Base-by-base conservation (phyloP, 306 rosid species). In the Lagenaria siceraria region DNA sequence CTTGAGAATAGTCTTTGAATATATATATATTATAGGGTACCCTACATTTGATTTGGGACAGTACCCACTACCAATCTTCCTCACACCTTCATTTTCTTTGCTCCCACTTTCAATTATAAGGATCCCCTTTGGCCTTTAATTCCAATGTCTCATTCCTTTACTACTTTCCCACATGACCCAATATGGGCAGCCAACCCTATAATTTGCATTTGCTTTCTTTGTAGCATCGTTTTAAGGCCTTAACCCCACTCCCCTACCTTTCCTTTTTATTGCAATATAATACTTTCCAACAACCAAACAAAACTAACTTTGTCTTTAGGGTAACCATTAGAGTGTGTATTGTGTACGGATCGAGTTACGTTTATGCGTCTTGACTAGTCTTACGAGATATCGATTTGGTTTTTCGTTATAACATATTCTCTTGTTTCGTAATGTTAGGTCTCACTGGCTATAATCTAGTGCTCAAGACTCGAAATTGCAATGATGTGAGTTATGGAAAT, bases 91-190 rank as follows among this genome's bases (percentile, higher is more conserved):
- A 0, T 18, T 63, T 63, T 1, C 33, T 31, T 33, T 3, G 68
- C 43, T 3, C 69, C 69, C 69, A 62, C 69, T 8, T 62, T 62
- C 25, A 63, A 63, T 33, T 63, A 63, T 63, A 63, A 18, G 48
- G 36, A 64, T 19, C 19, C 66, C 48, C 17, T 65, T 65, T 19
- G 49, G 29, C 73, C 27, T 65, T 65, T 36, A 65, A 65, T 65
- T 65, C 10, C 9, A 6, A 36, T 65, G 73, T 65, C 73, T 65
- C 73, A n/a, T 2, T 36, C 18, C 73, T 38, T 36, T 21, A n/a
- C 51, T n/a, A 38, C 73, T 65, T 21, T 65, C 73, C 73, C 73
- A 65, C 73, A 65, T 65, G 73, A 40, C 73, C 73, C 51, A 19
- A 36, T 65, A 65, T 40, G 71, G 71, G 48, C 48, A 64, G 71